phyloP scores from a whole-genome alignment of 129 eudicot genomes.

The Helianthus annuus region HanXRQr2.0-SUNRISE NC_035444.2:134664137-134664636 shows the following conservation, averaged over 20 bases:
- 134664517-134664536: conserved; percentile 85
- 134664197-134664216: conserved; percentile 6
- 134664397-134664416: conserved; percentile 56
- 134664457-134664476: conserved; percentile 67
- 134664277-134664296: background rate
- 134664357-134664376: conserved; percentile 64
- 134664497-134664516: conserved; percentile 71
- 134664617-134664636: conserved; percentile 8
- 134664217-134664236: conserved; percentile 64
- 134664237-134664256: background rate
- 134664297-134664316: conserved; percentile 46
- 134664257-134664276: background rate
- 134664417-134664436: conserved; percentile 59
- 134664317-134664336: conserved; percentile 80
- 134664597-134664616: conserved; percentile 7
- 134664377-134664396: conserved; percentile 95
- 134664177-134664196: background rate
- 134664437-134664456: conserved; percentile 76
- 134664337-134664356: conserved; percentile 76
- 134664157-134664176: conserved; percentile 9
- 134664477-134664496: conserved; percentile 93
- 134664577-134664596: conserved; percentile 61
- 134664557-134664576: conserved; percentile 84
- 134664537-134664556: conserved; percentile 76
- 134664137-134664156: conserved; percentile 1